These are phyloP conservation scores for Trematosphaeria pertusa DNA, from an alignment of 2,329 filamentous ascomycete genomes.

Conservation along the genomic window DNA sequence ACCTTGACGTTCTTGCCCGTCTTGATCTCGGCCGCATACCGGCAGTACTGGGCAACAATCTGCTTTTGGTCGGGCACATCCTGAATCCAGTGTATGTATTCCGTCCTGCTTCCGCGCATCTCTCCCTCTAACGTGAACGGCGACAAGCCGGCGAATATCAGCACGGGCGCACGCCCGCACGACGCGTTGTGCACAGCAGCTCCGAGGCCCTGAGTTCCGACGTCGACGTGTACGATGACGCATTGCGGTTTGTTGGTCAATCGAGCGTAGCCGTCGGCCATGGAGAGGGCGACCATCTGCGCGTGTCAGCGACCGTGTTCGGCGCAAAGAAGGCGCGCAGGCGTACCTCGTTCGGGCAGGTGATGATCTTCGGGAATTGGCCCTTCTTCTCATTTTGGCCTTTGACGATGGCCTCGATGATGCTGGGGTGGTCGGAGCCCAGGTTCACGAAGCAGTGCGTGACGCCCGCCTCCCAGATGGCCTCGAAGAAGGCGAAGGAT, in stretches of 20 bases:
- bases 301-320: slow-evolving; percentile 10
- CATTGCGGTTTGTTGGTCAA: slow-evolving; percentile 75
- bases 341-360: slow-evolving; percentile 77
- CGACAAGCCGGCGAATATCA: slow-evolving; percentile 80
- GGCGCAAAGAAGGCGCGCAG: not conserved
- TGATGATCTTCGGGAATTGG: slow-evolving; percentile 75
- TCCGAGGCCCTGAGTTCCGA: slow-evolving; percentile 79
- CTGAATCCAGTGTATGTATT: slow-evolving; percentile 88
- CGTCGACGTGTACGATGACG: slow-evolving; percentile 82
- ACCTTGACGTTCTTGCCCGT: slow-evolving; percentile 80
- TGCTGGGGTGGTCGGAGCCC: slow-evolving; percentile 76
- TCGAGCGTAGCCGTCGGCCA: slow-evolving; percentile 79
- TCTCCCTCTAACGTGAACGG: slow-evolving; percentile 81
- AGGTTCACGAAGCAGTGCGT: slow-evolving; percentile 67
- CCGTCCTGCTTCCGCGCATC: slow-evolving; percentile 72
- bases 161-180: slow-evolving; percentile 73
- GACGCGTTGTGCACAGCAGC: slow-evolving; percentile 82
- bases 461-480: slow-evolving; percentile 68
- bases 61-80: slow-evolving; percentile 82
- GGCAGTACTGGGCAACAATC: slow-evolving; percentile 84
- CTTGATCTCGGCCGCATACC: slow-evolving; percentile 83
- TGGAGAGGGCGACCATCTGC: slow-evolving; percentile 83
- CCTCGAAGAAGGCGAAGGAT: slow-evolving; percentile 83
- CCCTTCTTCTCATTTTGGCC: slow-evolving; percentile 71
- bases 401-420: slow-evolving; percentile 82